phyloP scores from a whole-genome alignment of 331 rosid genomes.

The Acacia concinna region DNA sequence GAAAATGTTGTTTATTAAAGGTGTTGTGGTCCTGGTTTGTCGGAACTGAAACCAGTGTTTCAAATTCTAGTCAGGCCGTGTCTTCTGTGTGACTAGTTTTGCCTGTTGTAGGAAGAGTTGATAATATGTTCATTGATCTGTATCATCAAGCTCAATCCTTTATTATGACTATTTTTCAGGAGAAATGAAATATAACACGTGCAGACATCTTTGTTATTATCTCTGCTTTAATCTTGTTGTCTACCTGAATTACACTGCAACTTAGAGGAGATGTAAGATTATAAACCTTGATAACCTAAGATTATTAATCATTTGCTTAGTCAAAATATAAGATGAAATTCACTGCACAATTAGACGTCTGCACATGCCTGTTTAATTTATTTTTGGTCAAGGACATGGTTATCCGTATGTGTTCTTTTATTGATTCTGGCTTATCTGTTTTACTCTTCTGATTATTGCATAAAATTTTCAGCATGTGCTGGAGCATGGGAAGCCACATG shows the following conservation, averaged over 20 bases:
- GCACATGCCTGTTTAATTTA: neutral
- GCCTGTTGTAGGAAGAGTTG: neutral
- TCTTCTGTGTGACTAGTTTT: neutral
- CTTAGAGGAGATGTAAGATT: neutral
- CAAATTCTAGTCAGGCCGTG: neutral
- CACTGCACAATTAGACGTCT: neutral
- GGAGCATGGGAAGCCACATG: constrained; percentile 94
- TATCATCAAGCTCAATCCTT: neutral
- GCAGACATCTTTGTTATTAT: neutral
- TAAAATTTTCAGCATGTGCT: constrained; percentile 70
- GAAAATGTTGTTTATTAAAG: neutral
- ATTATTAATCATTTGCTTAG: neutral
- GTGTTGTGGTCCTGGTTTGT: neutral
- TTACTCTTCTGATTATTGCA: constrained; percentile 13
- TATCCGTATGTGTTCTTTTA: neutral
- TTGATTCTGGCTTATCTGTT: neutral
- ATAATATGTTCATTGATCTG: neutral
- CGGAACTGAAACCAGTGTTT: neutral
- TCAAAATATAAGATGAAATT: neutral
- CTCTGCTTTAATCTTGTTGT: neutral
- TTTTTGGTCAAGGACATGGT: neutral
- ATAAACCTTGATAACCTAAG: neutral
- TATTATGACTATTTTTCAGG: neutral
- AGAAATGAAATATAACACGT: neutral
- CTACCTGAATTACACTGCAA: neutral